Conservation (phyloP, 2,329 filamentous ascomycete species). For the Chrysoporthe deuterocubensis region DNA sequence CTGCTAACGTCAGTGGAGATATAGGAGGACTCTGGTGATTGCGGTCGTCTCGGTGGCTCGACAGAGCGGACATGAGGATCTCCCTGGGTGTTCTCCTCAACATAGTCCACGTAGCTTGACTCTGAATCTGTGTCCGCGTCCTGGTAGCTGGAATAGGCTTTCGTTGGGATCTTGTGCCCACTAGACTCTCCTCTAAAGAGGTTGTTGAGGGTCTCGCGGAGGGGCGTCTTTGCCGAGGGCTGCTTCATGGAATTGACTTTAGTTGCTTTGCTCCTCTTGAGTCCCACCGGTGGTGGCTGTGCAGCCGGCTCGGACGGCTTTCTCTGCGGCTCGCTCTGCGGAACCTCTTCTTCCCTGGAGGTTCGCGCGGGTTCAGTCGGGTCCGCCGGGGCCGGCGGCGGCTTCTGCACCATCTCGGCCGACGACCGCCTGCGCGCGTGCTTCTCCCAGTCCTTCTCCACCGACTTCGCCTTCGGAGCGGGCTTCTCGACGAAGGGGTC, state of each 20-base stretch:
- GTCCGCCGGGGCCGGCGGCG: constrained; percentile 6
- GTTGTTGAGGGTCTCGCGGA: constrained; percentile 63
- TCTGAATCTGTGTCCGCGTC: constrained; percentile 39
- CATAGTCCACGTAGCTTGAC: constrained; percentile 28
- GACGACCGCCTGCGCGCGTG: constrained; percentile 38
- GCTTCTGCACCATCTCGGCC: constrained; percentile 31
- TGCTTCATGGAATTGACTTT: constrained; percentile 54
- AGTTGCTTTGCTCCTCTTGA: constrained; percentile 62
- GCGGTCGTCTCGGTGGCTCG: constrained; percentile 38
- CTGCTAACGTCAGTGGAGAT: constrained; percentile 30
- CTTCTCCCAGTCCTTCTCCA: constrained; percentile 42
- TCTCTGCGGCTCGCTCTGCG: constrained; percentile 13
- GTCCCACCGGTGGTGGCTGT: constrained; percentile 34
- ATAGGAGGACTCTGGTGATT: constrained; percentile 38
- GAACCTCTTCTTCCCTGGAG: constrained; percentile 22
- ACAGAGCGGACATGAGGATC: constrained; percentile 38
- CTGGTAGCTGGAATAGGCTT: constrained; percentile 54
- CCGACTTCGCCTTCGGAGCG: constrained; percentile 38
- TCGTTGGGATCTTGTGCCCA: constrained; percentile 48
- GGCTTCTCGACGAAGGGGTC: constrained; percentile 62
- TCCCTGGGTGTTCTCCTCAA: constrained; percentile 33
- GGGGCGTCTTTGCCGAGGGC: constrained; percentile 48
- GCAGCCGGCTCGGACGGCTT: constrained; percentile 1
- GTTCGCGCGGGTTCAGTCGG: background rate
- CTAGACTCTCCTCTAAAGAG: constrained; percentile 67